phyloP scores from a whole-genome alignment of 805 yeast species.

The Komagataella pseudopastoris region DNA sequence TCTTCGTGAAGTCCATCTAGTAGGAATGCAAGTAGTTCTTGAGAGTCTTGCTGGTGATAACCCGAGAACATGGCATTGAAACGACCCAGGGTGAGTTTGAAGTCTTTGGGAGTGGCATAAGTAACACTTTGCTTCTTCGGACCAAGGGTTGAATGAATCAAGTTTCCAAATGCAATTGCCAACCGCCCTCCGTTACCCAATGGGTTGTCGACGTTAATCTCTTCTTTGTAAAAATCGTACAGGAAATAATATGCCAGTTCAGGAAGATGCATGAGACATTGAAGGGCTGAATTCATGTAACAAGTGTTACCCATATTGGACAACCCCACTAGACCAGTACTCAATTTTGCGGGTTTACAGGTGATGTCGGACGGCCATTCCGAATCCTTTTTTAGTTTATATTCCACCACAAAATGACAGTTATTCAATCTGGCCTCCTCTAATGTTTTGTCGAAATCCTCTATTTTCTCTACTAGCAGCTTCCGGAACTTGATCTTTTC shows the following conservation, averaged over 20 bases:
- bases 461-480: not conserved
- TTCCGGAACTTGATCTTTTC: not conserved
- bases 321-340: constrained; percentile 44
- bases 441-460: not conserved
- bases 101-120: constrained; percentile 53
- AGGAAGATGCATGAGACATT: constrained; percentile 78
- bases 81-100: constrained; percentile 67
- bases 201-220: constrained; percentile 67
- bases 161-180: constrained; percentile 59
- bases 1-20: constrained; percentile 90
- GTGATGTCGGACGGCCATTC: not conserved
- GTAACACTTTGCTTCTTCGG: constrained; percentile 9
- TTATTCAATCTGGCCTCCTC: not conserved
- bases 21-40: constrained; percentile 79
- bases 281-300: constrained; percentile 90
- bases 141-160: constrained; percentile 48
- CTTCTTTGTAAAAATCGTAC: constrained; percentile 42
- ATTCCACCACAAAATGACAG: not conserved
- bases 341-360: constrained; percentile 5
- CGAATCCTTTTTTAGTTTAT: not conserved
- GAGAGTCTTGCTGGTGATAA: constrained; percentile 84
- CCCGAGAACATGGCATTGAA: constrained; percentile 70
- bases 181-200: constrained; percentile 76
- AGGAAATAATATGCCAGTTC: constrained; percentile 69
- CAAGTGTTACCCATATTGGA: constrained; percentile 81